phyloP scores from a whole-genome alignment of 2,329 filamentous ascomycete genomes.

The Penicillium sp. region DNA sequence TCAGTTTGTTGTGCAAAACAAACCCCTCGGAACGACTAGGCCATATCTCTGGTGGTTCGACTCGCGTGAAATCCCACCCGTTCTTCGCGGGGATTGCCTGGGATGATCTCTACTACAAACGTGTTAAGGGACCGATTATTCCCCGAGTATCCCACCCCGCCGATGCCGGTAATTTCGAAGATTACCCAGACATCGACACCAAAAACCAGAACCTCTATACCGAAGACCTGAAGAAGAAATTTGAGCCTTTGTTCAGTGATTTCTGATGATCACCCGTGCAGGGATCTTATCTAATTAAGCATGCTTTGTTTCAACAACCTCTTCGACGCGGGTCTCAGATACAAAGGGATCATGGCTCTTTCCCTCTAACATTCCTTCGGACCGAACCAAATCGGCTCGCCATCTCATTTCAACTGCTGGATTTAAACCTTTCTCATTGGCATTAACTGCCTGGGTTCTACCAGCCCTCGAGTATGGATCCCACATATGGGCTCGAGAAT shows the following conservation, averaged over 20 bases:
- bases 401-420: not conserved
- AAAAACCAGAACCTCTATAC: conserved; percentile 56
- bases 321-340: not conserved
- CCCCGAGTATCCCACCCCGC: conserved; percentile 60
- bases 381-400: not conserved
- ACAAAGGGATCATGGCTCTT: not conserved
- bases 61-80: conserved; percentile 60
- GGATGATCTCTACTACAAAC: conserved; percentile 62
- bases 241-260: conserved; percentile 61
- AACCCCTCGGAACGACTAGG: conserved; percentile 64
- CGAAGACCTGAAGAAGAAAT: conserved; percentile 60
- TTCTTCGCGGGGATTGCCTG: conserved; percentile 64
- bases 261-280: conserved; percentile 46
- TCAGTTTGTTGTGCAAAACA: conserved; percentile 62
- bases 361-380: not conserved
- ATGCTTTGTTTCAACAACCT: conserved; percentile 8
- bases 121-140: conserved; percentile 62
- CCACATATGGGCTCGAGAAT: not conserved
- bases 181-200: conserved; percentile 60
- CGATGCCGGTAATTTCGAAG: conserved; percentile 65
- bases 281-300: not conserved
- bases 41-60: conserved; percentile 61
- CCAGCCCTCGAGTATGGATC: not conserved
- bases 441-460: not conserved
- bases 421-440: not conserved